These are phyloP conservation scores for Datura wrightii DNA, from an alignment of 257 asterid genomes.

Conservation along the genomic window DNA sequence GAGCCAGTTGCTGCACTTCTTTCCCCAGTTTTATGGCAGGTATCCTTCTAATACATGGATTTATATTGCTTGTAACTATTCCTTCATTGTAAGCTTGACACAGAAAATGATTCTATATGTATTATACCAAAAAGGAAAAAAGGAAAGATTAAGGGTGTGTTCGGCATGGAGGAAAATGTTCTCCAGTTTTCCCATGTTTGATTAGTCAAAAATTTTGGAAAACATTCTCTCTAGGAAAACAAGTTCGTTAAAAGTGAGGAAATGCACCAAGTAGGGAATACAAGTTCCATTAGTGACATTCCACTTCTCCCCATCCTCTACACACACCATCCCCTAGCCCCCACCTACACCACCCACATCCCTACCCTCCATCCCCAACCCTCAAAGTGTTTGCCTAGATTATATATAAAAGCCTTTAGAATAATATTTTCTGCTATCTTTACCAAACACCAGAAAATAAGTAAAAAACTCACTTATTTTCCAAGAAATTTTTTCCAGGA, in stretches of 20 bases:
- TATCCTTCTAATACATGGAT: slow-evolving; percentile 30
- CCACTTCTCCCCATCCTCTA: background rate
- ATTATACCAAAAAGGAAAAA: background rate
- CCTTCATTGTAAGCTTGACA: slow-evolving; percentile 13
- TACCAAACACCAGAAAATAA: background rate
- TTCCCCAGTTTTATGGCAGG: slow-evolving; percentile 96
- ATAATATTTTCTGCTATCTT: background rate
- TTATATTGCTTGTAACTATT: background rate
- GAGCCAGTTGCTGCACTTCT: slow-evolving; percentile 93
- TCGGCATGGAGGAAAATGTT: background rate
- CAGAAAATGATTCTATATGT: background rate
- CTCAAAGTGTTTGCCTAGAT: background rate
- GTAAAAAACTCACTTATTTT: background rate
- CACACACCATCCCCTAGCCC: background rate
- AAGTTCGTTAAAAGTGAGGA: background rate
- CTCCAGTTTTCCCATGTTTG: background rate
- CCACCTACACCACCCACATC: background rate
- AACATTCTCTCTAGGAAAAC: background rate
- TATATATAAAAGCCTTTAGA: background rate
- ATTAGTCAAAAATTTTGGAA: background rate
- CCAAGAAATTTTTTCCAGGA: background rate
- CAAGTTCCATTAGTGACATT: background rate
- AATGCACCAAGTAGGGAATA: background rate
- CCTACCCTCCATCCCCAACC: background rate
- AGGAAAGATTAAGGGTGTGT: background rate